Base-by-base conservation (phyloP, 2,329 filamentous ascomycete genomes). In the Cadophora malorum region DNA sequence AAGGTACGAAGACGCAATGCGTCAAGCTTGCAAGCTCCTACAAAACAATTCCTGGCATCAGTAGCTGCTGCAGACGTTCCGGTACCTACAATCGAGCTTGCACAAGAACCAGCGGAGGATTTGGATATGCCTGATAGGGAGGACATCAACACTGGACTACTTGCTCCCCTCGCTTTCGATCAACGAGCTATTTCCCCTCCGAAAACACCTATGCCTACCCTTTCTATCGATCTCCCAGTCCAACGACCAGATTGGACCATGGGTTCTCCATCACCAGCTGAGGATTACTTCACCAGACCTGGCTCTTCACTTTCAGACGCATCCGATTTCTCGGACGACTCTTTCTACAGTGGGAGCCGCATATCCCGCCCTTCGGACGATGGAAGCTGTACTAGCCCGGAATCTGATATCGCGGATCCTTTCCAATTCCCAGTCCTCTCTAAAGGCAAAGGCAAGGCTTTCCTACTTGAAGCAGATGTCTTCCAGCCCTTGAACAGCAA, bases 41-140 rank as follows among this genome's bases (percentile, higher is more conserved):
- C 88, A 1, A 83, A 88, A 74, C 86, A 90, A 62, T 90, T 90
- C 74, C 83, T 90, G n/a, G 88, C 87, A 2, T 90, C 87, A 4
- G 88, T 90, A 67, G 88, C 86, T 55, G 87, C 87, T 21, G 88
- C 87, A 69, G 88, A 90, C 75, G 80, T 89, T 4, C 86, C 88
- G 28, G 84, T 90, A 63, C 88, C 87, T 16, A 90, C 87, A 76
- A 89, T 90, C 66, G 88, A 90, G 77, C 81, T 85, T 69, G 83
- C 86, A 62, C 80, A 82, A 50, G 70, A 76, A 38, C 77, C 79
- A 67, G 33, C 56, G 19, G 72, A 71, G 58, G 76, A 77, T 68
- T 65, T 58, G 9, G 72, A 73, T 16, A 77, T 76, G 74, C 52
- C 64, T 31, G 76, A 76, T 65, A 33, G 65, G 58, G 69, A 69